Evolutionary conservation across 495 filamentous ascomycete genomes (phyloP), one percentile per base, ranked within the genome.

Genomic region (Achaetomiella virescens): DNA sequence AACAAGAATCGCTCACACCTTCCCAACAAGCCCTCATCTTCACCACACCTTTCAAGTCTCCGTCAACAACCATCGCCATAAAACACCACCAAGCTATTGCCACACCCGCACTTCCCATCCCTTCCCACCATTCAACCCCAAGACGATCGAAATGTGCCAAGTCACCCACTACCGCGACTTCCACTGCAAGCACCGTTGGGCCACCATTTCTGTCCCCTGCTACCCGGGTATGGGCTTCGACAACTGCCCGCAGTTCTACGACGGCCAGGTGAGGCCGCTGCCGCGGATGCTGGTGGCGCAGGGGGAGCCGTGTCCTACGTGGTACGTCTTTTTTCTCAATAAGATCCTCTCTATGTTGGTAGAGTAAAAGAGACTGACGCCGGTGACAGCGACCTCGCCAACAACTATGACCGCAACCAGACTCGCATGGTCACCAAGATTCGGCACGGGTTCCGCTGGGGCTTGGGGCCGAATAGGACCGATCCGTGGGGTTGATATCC

Each of bases 151-250:
- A 38, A 70, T 72, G 68, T 72, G 66, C 59, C 11, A 22, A n/a
- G 54, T 54, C 38, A 61, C 64, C 36, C 68, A 65, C 63, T 70
- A 65, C 63, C 66, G 60, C 55, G 69, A 68, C 54, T 52, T 38
- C n/a, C 35, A 43, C 59, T 78, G 74, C 65, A 37, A 54, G 4
- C 71, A 73, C 64, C 63, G 63, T 54, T 78, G 72, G 74, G 63
- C 67, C 37, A 47, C 57, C 42, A 66, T 76, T 59, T 37, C 54
- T 0, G 14, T 25, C 9, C 65, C 70, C 10, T 78, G 75, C 63
- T 60, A 24, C 10, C 65, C 65, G 0, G 72, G 72, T 0, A 58
- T 60, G 41, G 69, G 71, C 33, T 75, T 78, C 60, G 48, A 42
- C 44, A 66, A 46, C 38, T 78, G 74, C 64, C 48, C 55, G 0